Evolutionary conservation across 176 grass and related monocot species (phyloP), one percentile per base, ranked within the genome.

Genomic region (Rhynchospora tenuis): DNA sequence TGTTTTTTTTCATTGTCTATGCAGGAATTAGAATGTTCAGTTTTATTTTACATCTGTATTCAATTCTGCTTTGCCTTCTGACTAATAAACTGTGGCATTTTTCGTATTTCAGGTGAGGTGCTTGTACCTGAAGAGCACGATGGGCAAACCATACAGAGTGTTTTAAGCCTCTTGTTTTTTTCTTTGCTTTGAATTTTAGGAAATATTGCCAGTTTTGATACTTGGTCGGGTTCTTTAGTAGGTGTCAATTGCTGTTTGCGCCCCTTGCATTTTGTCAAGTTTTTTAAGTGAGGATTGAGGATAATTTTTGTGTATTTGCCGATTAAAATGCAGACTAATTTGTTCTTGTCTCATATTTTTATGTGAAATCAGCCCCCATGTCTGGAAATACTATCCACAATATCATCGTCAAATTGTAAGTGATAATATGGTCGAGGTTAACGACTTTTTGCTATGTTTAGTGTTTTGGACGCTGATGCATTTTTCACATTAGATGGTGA

Each of bases 81-180:
- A 65, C 68, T 87, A 42, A 12, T 28, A n/a, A 43, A 2, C 29
- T 56, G 2, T 79, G 65, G 4, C 26, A 8, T 65, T 9, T 67
- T 19, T 38, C 33, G 46, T 50, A 62, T 76, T 83, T 58, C 62
- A 91, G 91, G 94, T 93, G 78, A 85, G 94, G 59, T 94, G 94
- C 81, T 81, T 97, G 88, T 92, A 97, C 81, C 83, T 94, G 69
- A 97, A 97, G 92, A 94, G 88, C 90, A 97, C 92, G 2, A 92
- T 97, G 94, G 92, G 94, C 15, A 92, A 89, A 64, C 83, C 83
- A 42, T 71, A 78, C 50, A 67, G 90, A 29, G 84, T 97, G 66
- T 94, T 94, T 79, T 94, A 85, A 86, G 59, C 14, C 27, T 68
- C 14, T 79, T 80, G 66, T 64, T 54, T 19, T 54, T 19, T 48